These are phyloP conservation scores for Alopecurus myosuroides DNA, from an alignment of 176 grass and related monocot genomes.

Conservation along the genomic window DNA sequence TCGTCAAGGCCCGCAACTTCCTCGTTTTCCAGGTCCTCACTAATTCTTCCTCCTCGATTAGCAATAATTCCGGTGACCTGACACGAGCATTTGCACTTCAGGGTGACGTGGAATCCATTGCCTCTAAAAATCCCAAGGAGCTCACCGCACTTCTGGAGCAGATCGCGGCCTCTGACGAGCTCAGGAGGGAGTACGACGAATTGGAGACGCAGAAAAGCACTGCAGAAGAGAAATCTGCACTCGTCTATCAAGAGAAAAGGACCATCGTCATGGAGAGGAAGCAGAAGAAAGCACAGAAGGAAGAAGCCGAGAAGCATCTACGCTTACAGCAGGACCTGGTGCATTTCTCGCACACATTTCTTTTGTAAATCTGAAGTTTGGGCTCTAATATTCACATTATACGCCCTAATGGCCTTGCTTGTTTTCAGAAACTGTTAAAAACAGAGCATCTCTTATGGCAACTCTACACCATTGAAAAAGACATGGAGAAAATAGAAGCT, in stretches of 20 bases:
- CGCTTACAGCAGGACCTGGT: conserved; percentile 78
- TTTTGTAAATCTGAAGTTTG: background rate
- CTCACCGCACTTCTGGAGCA: conserved; percentile 86
- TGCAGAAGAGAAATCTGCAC: conserved; percentile 85
- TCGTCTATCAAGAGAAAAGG: conserved; percentile 96
- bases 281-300: conserved; percentile 97
- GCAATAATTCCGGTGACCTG: background rate
- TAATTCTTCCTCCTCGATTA: conserved; percentile 2
- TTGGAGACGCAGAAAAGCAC: conserved; percentile 55
- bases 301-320: conserved; percentile 93
- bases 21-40: conserved; percentile 85
- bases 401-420: background rate
- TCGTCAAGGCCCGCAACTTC: conserved; percentile 95
- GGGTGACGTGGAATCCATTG: conserved; percentile 98
- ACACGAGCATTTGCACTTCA: conserved; percentile 26
- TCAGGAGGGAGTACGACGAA: conserved; percentile 88
- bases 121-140: conserved; percentile 97
- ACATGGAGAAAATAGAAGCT: conserved; percentile 59
- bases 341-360: background rate
- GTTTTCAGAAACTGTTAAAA: conserved; percentile 73
- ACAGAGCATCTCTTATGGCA: conserved; percentile 89
- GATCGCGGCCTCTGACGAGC: conserved; percentile 90
- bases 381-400: background rate
- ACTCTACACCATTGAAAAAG: conserved; percentile 82
- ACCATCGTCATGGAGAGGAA: conserved; percentile 90